Evolutionary conservation across 441 rosid species (phyloP).

Genomic region (Euphorbia celastroides): DNA sequence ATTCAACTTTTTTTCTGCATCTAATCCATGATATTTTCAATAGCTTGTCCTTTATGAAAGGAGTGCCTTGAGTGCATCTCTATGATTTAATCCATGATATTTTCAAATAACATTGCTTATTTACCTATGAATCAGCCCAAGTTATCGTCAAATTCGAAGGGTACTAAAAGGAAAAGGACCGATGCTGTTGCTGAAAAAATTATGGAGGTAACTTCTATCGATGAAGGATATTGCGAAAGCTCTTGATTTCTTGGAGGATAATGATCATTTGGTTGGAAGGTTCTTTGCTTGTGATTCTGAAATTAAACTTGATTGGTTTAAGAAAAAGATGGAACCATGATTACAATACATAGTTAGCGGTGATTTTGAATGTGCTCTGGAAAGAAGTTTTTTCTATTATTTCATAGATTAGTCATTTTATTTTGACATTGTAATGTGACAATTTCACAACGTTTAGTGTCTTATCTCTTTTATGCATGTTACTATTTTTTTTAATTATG

Average conservation of each 20-base stretch:
- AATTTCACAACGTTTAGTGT: neutral
- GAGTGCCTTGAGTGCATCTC: no score
- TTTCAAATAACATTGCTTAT: no score
- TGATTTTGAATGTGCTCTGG: no score
- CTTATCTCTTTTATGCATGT: no score
- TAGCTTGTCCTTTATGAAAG: no score
- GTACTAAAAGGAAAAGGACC: neutral
- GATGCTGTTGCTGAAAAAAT: neutral
- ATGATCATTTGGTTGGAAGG: neutral
- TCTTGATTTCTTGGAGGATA: conserved; percentile 2
- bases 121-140: no score
- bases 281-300: neutral
- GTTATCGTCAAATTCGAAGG: neutral
- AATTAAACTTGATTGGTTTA: neutral
- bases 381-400: no score
- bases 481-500: no score
- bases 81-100: no score
- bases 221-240: neutral
- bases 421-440: no score
- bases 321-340: neutral
- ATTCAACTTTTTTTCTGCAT: no score
- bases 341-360: neutral
- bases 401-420: neutral
- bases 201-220: neutral
- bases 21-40: no score